Conservation (phyloP, 768 basidiomycete genomes). For the Artomyces pyxidatus region DNA sequence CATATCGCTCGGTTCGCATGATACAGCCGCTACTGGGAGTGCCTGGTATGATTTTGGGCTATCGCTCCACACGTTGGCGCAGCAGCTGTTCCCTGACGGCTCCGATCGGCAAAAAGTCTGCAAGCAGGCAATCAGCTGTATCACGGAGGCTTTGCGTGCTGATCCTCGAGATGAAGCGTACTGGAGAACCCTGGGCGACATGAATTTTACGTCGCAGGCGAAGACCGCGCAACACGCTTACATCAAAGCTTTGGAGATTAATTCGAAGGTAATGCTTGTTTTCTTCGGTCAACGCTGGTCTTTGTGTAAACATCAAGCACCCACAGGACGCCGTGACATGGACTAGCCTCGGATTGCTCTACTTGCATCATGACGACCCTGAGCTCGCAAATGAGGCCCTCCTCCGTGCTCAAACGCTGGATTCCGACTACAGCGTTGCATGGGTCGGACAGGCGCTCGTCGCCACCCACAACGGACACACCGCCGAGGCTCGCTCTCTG, state of each 20-base stretch:
- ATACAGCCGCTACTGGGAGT: conserved; percentile 42
- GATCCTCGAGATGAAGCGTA: conserved; percentile 65
- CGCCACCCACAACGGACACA: conserved; percentile 50
- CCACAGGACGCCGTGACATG: conserved; percentile 64
- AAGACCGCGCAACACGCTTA: conserved; percentile 87
- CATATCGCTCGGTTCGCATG: conserved; percentile 45
- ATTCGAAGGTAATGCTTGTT: conserved; percentile 53
- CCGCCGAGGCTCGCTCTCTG: conserved; percentile 54
- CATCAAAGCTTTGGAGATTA: conserved; percentile 78
- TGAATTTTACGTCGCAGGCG: conserved; percentile 57
- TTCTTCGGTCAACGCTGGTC: conserved; percentile 1
- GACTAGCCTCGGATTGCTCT: conserved; percentile 86
- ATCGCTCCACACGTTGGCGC: conserved; percentile 44
- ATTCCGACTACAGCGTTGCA: conserved; percentile 80
- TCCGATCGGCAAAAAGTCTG: conserved; percentile 27
- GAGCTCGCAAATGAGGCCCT: conserved; percentile 85
- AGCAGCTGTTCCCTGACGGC: conserved; percentile 20
- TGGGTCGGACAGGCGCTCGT: conserved; percentile 89
- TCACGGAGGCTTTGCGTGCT: conserved; percentile 66
- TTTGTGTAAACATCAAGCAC: conserved; percentile 2
- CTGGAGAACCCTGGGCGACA: conserved; percentile 79
- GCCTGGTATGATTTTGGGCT: conserved; percentile 71
- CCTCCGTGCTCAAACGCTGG: conserved; percentile 79
- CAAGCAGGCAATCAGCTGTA: conserved; percentile 38
- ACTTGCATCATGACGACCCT: conserved; percentile 66